phyloP scores from a whole-genome alignment of 2,329 filamentous ascomycete genomes.

The Cordyceps militaris region DNA sequence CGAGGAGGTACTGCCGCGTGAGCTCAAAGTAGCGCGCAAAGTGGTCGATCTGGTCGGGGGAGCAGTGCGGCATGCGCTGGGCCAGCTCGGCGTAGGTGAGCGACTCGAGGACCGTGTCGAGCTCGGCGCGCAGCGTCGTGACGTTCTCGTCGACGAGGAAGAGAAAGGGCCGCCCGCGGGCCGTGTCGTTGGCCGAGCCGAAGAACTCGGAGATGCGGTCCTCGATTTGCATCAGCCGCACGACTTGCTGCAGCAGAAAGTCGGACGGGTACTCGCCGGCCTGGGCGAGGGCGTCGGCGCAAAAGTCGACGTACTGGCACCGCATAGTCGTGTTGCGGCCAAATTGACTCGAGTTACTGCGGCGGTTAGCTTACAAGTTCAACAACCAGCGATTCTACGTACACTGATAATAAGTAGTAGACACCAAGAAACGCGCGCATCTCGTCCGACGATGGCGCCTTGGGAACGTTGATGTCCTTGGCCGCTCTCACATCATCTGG shows the following conservation, averaged over 20 bases:
- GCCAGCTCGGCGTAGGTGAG: conserved; percentile 20
- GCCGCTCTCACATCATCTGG: conserved; percentile 14
- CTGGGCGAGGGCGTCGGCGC: conserved; percentile 24
- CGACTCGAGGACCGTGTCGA: conserved; percentile 27
- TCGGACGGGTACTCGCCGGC: conserved; percentile 23
- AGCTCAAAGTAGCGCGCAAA: conserved; percentile 23
- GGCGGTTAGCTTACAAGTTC: not conserved
- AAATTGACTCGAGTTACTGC: conserved; percentile 32
- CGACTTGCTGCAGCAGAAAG: conserved; percentile 26
- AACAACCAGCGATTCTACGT: conserved; percentile 15
- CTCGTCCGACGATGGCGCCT: conserved; percentile 29
- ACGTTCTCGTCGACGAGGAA: conserved; percentile 28
- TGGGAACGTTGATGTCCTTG: conserved; percentile 16
- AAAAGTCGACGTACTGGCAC: conserved; percentile 27
- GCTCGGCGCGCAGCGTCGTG: conserved; percentile 25
- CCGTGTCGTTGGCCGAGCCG: conserved; percentile 23
- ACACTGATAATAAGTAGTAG: conserved; percentile 34
- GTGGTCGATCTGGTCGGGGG: conserved; percentile 12
- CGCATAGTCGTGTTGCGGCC: conserved; percentile 27
- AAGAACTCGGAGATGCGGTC: conserved; percentile 29
- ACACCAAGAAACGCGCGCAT: conserved; percentile 32
- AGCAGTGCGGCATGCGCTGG: conserved; percentile 10
- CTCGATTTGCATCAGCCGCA: conserved; percentile 29
- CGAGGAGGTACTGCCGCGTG: conserved; percentile 29
- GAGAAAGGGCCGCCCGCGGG: conserved; percentile 23